Evolutionary conservation across 768 basidiomycete species (phyloP).

Genomic region (Kwoniella newhampshirensis): DNA sequence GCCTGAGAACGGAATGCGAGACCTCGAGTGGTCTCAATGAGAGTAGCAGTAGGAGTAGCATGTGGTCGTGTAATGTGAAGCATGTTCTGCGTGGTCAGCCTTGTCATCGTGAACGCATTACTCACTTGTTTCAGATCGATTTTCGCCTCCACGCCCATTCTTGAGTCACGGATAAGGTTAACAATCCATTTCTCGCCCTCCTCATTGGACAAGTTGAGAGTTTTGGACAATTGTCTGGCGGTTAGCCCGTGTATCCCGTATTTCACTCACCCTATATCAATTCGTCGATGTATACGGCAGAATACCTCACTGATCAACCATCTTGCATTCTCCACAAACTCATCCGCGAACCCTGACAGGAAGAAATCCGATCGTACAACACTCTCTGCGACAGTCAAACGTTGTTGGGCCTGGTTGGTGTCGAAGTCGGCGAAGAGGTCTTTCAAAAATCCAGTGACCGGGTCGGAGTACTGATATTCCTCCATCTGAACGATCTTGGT

Average conservation of each 20-base stretch:
- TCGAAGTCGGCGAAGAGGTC: slow-evolving; percentile 94
- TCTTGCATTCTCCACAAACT: slow-evolving; percentile 94
- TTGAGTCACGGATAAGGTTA: slow-evolving; percentile 94
- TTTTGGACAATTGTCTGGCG: slow-evolving; percentile 80
- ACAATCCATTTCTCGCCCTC: slow-evolving; percentile 99
- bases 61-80: slow-evolving; percentile 92
- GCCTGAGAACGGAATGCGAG: slow-evolving; percentile 88
- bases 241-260: neutral
- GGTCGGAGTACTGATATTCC: slow-evolving; percentile 93
- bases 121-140: slow-evolving; percentile 91
- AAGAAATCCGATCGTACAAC: slow-evolving; percentile 93
- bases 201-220: slow-evolving; percentile 86
- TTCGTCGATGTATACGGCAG: slow-evolving; percentile 85
- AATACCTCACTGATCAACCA: slow-evolving; percentile 96
- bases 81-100: slow-evolving; percentile 66
- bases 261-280: slow-evolving; percentile 54
- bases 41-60: slow-evolving; percentile 83
- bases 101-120: neutral
- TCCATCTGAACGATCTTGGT: slow-evolving; percentile 93
- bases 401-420: slow-evolving; percentile 87
- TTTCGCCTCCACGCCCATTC: slow-evolving; percentile 95
- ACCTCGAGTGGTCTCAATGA: slow-evolving; percentile 93
- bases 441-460: slow-evolving; percentile 87
- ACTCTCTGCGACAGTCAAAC: slow-evolving; percentile 65
- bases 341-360: slow-evolving; percentile 81